phyloP scores from a whole-genome alignment of 768 basidiomycete species.

The Gelatoporia subvermispora region DNA sequence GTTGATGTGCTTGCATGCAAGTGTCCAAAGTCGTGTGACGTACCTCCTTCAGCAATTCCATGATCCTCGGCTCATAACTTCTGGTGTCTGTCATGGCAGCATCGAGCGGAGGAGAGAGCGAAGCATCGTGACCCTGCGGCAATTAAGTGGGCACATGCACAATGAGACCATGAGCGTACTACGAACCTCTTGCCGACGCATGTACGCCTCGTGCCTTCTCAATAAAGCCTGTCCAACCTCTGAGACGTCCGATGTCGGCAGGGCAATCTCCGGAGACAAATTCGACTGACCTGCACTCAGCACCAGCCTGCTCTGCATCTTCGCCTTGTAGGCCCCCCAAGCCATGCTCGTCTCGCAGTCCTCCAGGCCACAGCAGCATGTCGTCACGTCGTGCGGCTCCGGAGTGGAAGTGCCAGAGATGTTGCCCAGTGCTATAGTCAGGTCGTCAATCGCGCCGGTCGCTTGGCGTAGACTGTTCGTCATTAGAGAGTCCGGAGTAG shows the following conservation, averaged over 20 bases:
- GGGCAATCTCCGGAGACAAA: background rate
- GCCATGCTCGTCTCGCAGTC: slow-evolving; percentile 60
- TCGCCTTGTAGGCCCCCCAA: slow-evolving; percentile 62
- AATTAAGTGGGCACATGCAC: too few relatives aligned
- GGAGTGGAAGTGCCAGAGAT: slow-evolving; percentile 75
- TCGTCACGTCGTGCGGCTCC: slow-evolving; percentile 46
- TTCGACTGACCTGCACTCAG: slow-evolving; percentile 75
- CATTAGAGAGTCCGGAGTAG: slow-evolving; percentile 25
- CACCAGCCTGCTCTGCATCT: slow-evolving; percentile 71
- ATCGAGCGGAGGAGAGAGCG: background rate
- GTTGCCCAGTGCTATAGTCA: slow-evolving; percentile 66
- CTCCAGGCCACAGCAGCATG: slow-evolving; percentile 64
- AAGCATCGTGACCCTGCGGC: background rate
- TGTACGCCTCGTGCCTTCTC: slow-evolving; percentile 82
- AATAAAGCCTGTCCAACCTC: slow-evolving; percentile 90
- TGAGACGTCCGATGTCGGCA: slow-evolving; percentile 21
- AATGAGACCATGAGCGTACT: background rate
- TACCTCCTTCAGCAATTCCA: slow-evolving; percentile 22
- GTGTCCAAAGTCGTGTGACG: background rate
- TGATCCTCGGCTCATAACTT: slow-evolving; percentile 18
- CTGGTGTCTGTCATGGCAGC: background rate
- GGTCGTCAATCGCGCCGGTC: slow-evolving; percentile 64
- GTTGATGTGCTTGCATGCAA: background rate
- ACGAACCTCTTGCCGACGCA: slow-evolving; percentile 64
- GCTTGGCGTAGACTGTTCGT: slow-evolving; percentile 26